phyloP scores from a whole-genome alignment of 805 yeast species.

The Candida boidinii region DNA sequence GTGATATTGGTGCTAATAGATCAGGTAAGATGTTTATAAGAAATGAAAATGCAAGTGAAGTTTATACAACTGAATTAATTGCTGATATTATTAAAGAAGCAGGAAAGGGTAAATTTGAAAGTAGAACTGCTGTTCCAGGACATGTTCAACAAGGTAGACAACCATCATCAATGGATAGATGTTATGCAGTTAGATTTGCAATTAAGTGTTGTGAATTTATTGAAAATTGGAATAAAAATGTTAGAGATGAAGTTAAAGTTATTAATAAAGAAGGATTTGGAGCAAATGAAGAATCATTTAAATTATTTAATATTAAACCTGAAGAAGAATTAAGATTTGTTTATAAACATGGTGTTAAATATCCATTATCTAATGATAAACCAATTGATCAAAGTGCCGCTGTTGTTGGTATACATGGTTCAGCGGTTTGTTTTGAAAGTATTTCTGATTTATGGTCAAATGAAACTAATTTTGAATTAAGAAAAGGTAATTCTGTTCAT shows the following conservation, averaged over 20 bases:
- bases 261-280: conserved; percentile 15
- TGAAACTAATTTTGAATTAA: conserved; percentile 49
- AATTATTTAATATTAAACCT: conserved; percentile 3
- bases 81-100: conserved; percentile 65
- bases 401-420: conserved; percentile 66
- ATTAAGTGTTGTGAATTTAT: conserved; percentile 62
- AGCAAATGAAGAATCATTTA: conserved; percentile 6
- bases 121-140: conserved; percentile 77
- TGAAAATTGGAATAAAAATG: conserved; percentile 30
- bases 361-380: conserved; percentile 31
- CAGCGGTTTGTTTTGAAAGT: conserved; percentile 48
- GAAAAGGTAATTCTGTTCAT: conserved; percentile 64
- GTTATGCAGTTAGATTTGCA: conserved; percentile 64
- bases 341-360: conserved; percentile 39
- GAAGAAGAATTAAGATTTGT: conserved; percentile 40
- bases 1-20: conserved; percentile 54
- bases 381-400: conserved; percentile 39
- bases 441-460: conserved; percentile 48
- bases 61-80: conserved; percentile 57
- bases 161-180: conserved; percentile 73
- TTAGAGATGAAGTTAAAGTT: conserved; percentile 6
- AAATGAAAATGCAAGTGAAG: conserved; percentile 59
- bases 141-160: conserved; percentile 81
- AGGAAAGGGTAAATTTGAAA: conserved; percentile 58
- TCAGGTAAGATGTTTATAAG: conserved; percentile 64